Conservation (phyloP, 768 basidiomycete genomes). For the Neoboletus magnificus region DNA sequence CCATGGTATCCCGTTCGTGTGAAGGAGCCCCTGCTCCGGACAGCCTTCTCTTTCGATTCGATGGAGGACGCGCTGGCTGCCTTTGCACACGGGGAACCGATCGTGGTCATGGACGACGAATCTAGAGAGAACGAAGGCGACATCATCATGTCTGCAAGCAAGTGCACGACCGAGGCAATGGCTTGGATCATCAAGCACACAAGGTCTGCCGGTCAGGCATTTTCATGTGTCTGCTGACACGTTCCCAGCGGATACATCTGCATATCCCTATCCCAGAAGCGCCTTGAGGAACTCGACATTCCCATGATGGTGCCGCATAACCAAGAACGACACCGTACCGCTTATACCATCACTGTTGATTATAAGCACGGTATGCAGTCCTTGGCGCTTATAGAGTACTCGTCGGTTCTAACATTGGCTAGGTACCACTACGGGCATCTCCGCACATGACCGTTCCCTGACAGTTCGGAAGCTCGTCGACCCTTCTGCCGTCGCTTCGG, state of each 20-base stretch:
- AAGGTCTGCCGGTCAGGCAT: constrained; percentile 53
- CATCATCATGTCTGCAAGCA: constrained; percentile 80
- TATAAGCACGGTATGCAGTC: constrained; percentile 68
- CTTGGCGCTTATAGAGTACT: neutral
- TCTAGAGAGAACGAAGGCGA: constrained; percentile 96
- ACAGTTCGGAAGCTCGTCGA: constrained; percentile 83
- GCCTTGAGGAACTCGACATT: constrained; percentile 74
- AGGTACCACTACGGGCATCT: constrained; percentile 96
- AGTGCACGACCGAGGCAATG: constrained; percentile 94
- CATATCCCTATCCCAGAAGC: constrained; percentile 71
- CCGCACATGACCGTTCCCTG: constrained; percentile 89
- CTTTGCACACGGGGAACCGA: constrained; percentile 78
- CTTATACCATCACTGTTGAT: constrained; percentile 95
- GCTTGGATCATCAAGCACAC: constrained; percentile 98
- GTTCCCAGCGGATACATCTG: constrained; percentile 86
- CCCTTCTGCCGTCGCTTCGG: constrained; percentile 47
- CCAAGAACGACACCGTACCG: constrained; percentile 87
- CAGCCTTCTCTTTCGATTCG: constrained; percentile 66
- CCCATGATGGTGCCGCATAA: constrained; percentile 95
- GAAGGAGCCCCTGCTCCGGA: constrained; percentile 20
- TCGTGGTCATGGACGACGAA: constrained; percentile 98
- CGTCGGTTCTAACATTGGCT: neutral
- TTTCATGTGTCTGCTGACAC: constrained; percentile 8
- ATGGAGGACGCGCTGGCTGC: constrained; percentile 78
- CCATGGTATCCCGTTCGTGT: constrained; percentile 25